Percentiles rank a stretch among this genome's conserved stretches.
These are phyloP conservation scores for Monosporascus ibericus DNA, from an alignment of 2,329 filamentous ascomycete species.

Conservation along the genomic window DNA sequence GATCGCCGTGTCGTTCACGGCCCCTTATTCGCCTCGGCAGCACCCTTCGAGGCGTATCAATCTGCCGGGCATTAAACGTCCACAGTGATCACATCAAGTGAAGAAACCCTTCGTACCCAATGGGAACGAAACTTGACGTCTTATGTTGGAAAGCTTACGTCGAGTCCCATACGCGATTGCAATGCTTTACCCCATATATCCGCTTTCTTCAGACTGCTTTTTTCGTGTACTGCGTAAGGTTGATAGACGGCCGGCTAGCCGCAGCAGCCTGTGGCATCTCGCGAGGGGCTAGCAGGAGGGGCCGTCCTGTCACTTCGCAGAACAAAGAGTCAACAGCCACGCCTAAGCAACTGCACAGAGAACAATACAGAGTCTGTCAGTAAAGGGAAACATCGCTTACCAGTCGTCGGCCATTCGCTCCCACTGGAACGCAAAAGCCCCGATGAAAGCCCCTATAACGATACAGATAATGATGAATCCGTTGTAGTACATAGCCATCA, in stretches of 20 bases:
- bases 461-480: constrained; percentile 78
- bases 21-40: background rate
- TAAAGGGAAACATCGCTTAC: constrained; percentile 48
- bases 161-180: no score
- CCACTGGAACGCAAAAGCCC: constrained; percentile 70
- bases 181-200: no score
- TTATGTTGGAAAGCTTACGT: no score
- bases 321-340: background rate
- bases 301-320: background rate
- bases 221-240: no score
- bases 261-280: constrained; percentile 17
- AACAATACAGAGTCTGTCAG: constrained; percentile 58
- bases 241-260: background rate
- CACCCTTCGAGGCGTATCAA: background rate
- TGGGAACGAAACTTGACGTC: no score
- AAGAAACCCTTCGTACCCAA: no score
- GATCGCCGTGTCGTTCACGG: background rate
- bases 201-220: no score
- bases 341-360: constrained; percentile 47
- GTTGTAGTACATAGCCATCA: constrained; percentile 56
- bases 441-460: constrained; percentile 69
- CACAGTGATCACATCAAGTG: background rate
- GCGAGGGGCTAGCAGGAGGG: background rate
- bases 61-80: background rate
- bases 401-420: constrained; percentile 32